phyloP scores from a whole-genome alignment of 495 filamentous ascomycete genomes.

The Penicillium salamii region DNA sequence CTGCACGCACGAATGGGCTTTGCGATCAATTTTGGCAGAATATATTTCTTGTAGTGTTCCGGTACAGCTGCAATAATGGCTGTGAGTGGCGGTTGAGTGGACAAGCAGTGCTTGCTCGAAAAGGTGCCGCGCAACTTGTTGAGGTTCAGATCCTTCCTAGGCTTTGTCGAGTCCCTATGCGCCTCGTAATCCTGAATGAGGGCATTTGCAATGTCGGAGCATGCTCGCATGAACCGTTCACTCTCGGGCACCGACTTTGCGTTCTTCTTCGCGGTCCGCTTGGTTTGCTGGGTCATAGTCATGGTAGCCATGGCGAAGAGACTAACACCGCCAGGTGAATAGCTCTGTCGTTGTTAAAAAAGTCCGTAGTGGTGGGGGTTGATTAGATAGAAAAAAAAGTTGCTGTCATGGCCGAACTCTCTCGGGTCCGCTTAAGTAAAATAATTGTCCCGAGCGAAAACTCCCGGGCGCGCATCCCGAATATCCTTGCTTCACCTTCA shows the following conservation, averaged over 20 bases:
- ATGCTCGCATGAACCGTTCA: conserved; percentile 88
- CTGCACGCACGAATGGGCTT: conserved; percentile 79
- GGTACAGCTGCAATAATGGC: conserved; percentile 97
- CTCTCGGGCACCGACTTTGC: conserved; percentile 81
- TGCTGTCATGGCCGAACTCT: conserved; percentile 27
- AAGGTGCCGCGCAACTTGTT: conserved; percentile 85
- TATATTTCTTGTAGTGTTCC: conserved; percentile 99
- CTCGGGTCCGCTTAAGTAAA: conserved; percentile 44
- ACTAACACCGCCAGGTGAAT: conserved; percentile 6
- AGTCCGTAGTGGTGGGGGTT: conserved; percentile 10
- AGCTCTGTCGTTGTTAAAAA: neutral
- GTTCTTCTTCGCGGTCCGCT: conserved; percentile 59
- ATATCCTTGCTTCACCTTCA: conserved; percentile 19
- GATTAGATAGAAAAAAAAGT: conserved; percentile 29
- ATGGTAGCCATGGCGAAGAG: conserved; percentile 55
- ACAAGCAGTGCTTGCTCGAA: conserved; percentile 85
- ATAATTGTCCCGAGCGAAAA: conserved; percentile 44
- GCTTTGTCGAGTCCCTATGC: conserved; percentile 63
- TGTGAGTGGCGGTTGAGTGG: conserved; percentile 82
- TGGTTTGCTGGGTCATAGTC: conserved; percentile 56
- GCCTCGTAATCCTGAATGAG: conserved; percentile 92
- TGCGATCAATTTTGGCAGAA: conserved; percentile 89
- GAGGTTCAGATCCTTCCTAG: conserved; percentile 85
- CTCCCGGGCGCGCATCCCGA: conserved; percentile 34
- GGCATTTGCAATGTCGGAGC: conserved; percentile 89